These are phyloP conservation scores for Geotrichum phurueaensis DNA, from an alignment of 1,139 yeast genomes.

Conservation along the genomic window DNA sequence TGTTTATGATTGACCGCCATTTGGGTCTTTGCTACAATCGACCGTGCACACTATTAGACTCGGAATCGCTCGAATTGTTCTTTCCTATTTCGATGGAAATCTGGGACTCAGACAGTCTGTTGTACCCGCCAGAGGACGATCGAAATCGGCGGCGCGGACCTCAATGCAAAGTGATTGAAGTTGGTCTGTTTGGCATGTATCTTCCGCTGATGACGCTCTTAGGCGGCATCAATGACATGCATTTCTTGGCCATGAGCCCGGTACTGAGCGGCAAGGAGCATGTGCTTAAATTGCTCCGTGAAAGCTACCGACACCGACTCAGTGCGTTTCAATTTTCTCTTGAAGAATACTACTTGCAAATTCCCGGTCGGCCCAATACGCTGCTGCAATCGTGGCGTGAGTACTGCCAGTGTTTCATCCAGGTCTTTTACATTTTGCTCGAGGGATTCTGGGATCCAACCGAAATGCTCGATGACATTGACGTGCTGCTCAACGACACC, in stretches of 20 bases:
- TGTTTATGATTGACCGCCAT: constrained; percentile 40
- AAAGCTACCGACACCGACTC: constrained; percentile 22
- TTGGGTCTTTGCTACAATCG: constrained; percentile 39
- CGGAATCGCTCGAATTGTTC: constrained; percentile 33
- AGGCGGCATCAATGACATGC: constrained; percentile 26
- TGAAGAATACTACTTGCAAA: constrained; percentile 21
- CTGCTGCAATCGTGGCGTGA: constrained; percentile 26
- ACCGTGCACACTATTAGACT: constrained; percentile 34
- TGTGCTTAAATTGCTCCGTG: constrained; percentile 21
- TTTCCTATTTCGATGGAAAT: constrained; percentile 36
- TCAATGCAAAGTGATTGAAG: constrained; percentile 20
- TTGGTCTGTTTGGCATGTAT: constrained; percentile 28
- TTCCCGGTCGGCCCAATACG: constrained; percentile 9
- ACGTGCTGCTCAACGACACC: constrained; percentile 25
- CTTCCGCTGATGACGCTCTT: constrained; percentile 28
- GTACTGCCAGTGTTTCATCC: constrained; percentile 26
- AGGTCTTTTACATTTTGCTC: constrained; percentile 26
- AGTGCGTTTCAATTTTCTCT: constrained; percentile 26
- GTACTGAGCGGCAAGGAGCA: constrained; percentile 20
- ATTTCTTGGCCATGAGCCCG: constrained; percentile 20
- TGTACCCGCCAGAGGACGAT: constrained; percentile 27
- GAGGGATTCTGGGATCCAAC: constrained; percentile 29
- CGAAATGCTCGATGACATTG: constrained; percentile 25
- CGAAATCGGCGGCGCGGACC: constrained; percentile 23
- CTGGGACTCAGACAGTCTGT: constrained; percentile 31